phyloP scores from a whole-genome alignment of 257 asterid species.

The Datura wrightii region DNA sequence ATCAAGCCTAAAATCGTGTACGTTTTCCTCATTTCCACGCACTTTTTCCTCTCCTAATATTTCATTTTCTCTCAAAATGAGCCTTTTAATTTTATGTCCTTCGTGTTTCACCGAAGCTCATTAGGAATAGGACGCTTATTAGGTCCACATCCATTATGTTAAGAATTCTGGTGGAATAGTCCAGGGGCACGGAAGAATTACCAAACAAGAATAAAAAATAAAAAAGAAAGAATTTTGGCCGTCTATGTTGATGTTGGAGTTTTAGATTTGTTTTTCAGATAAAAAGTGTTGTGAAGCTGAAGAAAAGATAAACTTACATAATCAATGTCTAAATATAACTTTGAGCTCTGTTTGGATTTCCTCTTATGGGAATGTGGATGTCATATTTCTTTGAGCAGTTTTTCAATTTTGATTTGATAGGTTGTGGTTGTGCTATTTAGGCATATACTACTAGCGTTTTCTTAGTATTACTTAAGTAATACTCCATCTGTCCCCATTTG shows the following conservation, averaged over 20 bases:
- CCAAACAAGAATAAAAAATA: background rate
- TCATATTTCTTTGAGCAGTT: background rate
- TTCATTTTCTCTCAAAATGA: too few relatives aligned
- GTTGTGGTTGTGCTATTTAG: background rate
- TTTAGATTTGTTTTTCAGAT: background rate
- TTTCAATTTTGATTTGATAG: background rate
- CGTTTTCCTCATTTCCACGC: conserved; percentile 25
- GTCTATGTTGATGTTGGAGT: background rate
- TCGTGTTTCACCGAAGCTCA: background rate
- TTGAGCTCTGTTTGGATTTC: background rate
- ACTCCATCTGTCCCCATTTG: background rate
- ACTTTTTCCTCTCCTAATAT: too few relatives aligned
- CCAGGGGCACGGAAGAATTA: too few relatives aligned
- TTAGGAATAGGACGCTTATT: background rate
- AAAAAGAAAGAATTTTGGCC: background rate
- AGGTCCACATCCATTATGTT: background rate
- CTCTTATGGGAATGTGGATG: background rate
- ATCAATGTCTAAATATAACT: background rate
- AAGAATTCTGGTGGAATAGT: background rate
- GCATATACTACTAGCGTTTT: background rate
- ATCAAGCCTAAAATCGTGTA: conserved; percentile 84
- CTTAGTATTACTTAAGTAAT: background rate
- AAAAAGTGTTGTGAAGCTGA: background rate
- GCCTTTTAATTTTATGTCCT: background rate
- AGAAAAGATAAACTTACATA: background rate